A percentile compares a stretch with the other conserved stretches of the same genome.
Evolutionary conservation across 108 stramenopile species (phyloP).

Genomic region (Conticribra guillardii): DNA sequence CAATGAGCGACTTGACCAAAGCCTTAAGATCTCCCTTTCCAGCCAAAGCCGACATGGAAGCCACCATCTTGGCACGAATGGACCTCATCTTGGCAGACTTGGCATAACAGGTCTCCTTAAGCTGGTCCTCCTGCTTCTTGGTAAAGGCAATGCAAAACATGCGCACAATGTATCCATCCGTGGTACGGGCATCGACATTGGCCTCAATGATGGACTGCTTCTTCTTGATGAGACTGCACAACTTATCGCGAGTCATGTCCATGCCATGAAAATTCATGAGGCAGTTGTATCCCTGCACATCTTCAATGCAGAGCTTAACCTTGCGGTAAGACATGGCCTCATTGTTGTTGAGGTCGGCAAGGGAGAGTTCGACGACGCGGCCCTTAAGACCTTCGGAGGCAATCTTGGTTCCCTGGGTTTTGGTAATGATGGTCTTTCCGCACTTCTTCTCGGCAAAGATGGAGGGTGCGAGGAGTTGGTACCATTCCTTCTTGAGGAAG

Average conservation of each 20-base stretch:
- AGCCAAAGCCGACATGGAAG: constrained; percentile 94
- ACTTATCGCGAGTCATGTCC: constrained; percentile 99
- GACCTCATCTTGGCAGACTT: constrained; percentile 94
- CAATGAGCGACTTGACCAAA: constrained; percentile 96
- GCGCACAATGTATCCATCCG: constrained; percentile 98
- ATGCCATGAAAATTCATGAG: constrained; percentile 99
- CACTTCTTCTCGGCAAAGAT: constrained; percentile 94
- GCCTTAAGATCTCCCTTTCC: constrained; percentile 98
- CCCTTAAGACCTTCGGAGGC: constrained; percentile 98
- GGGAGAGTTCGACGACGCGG: constrained; percentile 96
- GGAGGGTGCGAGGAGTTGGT: constrained; percentile 98
- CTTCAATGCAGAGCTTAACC: constrained; percentile 98
- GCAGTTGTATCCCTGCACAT: constrained; percentile 99
- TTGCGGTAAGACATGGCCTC: constrained; percentile 96
- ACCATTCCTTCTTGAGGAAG: constrained; percentile 99
- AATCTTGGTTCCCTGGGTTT: constrained; percentile 98
- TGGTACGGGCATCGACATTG: constrained; percentile 97
- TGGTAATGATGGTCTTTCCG: constrained; percentile 99
- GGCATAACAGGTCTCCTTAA: constrained; percentile 98
- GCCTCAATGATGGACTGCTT: constrained; percentile 99
- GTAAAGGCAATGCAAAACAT: constrained; percentile 99
- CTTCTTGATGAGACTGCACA: constrained; percentile 99
- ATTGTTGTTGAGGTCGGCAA: constrained; percentile 97
- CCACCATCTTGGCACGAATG: constrained; percentile 98
- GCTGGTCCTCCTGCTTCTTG: constrained; percentile 93